Evolutionary conservation across 805 yeast genomes (phyloP).

Genomic region (Sungouiozyma intestinalis): DNA sequence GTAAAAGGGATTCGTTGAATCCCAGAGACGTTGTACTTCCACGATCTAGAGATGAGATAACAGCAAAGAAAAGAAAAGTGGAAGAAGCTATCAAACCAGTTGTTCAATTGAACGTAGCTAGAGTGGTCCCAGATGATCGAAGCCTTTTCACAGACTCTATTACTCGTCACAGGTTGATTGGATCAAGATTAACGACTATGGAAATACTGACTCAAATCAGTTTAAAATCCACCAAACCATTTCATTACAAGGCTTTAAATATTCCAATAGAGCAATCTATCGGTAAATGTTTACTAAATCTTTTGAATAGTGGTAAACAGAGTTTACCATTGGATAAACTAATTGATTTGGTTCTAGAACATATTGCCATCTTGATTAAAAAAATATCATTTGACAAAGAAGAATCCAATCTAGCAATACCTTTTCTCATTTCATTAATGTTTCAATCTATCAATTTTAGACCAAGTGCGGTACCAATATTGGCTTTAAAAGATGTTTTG

Average conservation of each 20-base stretch:
- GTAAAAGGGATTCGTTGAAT: slow-evolving; percentile 1
- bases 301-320: slow-evolving; percentile 12
- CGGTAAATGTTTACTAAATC: slow-evolving; percentile 15
- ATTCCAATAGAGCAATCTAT: slow-evolving; percentile 15
- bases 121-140: slow-evolving; percentile 17
- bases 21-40: slow-evolving; percentile 6
- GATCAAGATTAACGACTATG: slow-evolving; percentile 18
- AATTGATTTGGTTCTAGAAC: slow-evolving; percentile 18
- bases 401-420: slow-evolving; percentile 33
- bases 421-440: slow-evolving; percentile 49
- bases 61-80: slow-evolving; percentile 9
- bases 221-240: slow-evolving; percentile 10
- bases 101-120: slow-evolving; percentile 12
- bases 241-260: slow-evolving; percentile 9
- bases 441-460: slow-evolving; percentile 47
- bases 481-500: slow-evolving; percentile 28
- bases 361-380: slow-evolving; percentile 20
- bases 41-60: slow-evolving; percentile 4
- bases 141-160: slow-evolving; percentile 18
- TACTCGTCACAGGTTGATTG: slow-evolving; percentile 16
- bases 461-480: slow-evolving; percentile 45
- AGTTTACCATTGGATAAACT: slow-evolving; percentile 16
- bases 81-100: slow-evolving; percentile 1
- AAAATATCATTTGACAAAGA: slow-evolving; percentile 15
- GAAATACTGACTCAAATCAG: slow-evolving; percentile 19